These are phyloP conservation scores for Alopecurus myosuroides DNA, from an alignment of 176 grass and related monocot species.

Conservation along the genomic window DNA sequence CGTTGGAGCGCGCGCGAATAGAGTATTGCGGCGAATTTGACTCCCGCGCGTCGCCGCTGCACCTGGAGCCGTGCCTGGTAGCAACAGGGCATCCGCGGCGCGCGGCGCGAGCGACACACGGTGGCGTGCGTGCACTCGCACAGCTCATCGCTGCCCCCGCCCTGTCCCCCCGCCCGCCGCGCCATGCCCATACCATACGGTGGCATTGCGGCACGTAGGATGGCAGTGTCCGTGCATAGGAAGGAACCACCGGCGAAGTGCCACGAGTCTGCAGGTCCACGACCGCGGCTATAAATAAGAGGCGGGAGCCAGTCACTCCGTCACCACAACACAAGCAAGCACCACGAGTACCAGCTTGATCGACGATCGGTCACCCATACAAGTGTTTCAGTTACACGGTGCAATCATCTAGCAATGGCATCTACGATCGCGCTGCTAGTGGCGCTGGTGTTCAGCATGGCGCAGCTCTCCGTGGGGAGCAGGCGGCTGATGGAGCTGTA, in stretches of 20 bases:
- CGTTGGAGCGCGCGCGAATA: neutral
- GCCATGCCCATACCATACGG: neutral
- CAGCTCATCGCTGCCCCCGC: slow-evolving; percentile 20
- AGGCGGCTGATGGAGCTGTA: slow-evolving; percentile 51
- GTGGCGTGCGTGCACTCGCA: slow-evolving; percentile 11
- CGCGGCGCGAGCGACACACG: slow-evolving; percentile 32
- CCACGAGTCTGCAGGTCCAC: neutral
- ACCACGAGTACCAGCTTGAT: neutral
- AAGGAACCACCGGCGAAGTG: slow-evolving; percentile 23
- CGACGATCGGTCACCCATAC: slow-evolving; percentile 18
- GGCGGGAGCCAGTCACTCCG: neutral
- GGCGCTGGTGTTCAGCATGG: slow-evolving; percentile 22
- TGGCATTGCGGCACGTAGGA: neutral
- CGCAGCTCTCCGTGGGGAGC: slow-evolving; percentile 29
- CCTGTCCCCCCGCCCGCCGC: slow-evolving; percentile 19
- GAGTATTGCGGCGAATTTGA: neutral
- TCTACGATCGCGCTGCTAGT: neutral
- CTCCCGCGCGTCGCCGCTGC: slow-evolving; percentile 3
- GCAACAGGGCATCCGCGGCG: slow-evolving; percentile 44
- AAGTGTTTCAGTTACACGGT: neutral
- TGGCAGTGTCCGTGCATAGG: no score
- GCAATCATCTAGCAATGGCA: slow-evolving; percentile 17
- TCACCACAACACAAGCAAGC: neutral
- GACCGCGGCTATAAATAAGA: slow-evolving; percentile 19
- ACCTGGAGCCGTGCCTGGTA: slow-evolving; percentile 28